Conservation (phyloP, 2,329 filamentous ascomycete species). For the Fusarium sp. region DNA sequence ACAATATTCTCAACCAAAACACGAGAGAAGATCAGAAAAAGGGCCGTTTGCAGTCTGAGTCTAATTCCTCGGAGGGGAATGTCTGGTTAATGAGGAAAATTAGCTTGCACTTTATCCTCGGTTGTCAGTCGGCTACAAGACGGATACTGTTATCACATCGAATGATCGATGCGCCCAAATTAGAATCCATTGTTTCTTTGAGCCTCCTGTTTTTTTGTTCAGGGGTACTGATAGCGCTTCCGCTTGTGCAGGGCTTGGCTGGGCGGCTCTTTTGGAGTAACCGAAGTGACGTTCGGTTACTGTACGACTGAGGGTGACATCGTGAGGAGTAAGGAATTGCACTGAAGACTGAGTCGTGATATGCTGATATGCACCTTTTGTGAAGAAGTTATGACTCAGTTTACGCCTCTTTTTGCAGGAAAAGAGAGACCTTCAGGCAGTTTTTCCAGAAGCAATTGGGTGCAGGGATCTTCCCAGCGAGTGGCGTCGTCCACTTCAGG, state of each 20-base stretch:
- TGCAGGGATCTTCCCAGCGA: conserved; percentile 1
- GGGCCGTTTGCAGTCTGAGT: conserved; percentile 10
- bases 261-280: conserved; percentile 28
- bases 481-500: conserved; percentile 4
- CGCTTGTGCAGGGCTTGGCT: conserved; percentile 20
- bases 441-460: conserved; percentile 23
- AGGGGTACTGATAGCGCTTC: conserved; percentile 25
- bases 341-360: neutral
- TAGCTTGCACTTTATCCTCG: conserved; percentile 40
- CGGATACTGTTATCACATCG: conserved; percentile 12
- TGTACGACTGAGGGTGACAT: neutral
- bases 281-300: neutral
- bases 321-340: too few species aligned
- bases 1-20: neutral
- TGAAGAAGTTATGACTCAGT: neutral
- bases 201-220: conserved; percentile 15
- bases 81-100: conserved; percentile 29
- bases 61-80: neutral
- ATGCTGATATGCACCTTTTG: neutral
- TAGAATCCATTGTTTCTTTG: neutral
- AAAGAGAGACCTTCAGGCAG: neutral
- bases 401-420: neutral
- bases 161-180: conserved; percentile 16
- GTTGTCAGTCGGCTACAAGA: conserved; percentile 39
- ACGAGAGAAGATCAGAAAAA: conserved; percentile 11